These are phyloP conservation scores for Seminavis robusta DNA, from an alignment of 108 stramenopile genomes.

Conservation along the genomic window DNA sequence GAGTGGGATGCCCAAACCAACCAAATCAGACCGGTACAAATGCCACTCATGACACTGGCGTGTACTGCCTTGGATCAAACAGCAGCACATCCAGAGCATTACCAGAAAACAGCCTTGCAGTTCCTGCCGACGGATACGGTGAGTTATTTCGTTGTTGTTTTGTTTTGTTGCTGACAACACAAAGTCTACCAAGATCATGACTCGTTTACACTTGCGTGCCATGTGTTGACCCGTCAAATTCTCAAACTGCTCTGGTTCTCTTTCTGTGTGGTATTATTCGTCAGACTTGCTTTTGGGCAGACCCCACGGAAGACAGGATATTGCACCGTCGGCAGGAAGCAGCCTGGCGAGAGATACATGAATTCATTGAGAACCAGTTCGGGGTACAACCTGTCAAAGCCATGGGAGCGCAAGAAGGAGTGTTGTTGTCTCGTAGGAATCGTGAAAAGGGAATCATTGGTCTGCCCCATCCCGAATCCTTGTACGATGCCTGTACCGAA, in stretches of 20 bases:
- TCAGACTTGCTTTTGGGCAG: constrained; percentile 78
- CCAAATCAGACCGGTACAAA: constrained; percentile 84
- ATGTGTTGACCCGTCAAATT: too few species aligned
- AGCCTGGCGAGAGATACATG: constrained; percentile 67
- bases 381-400: constrained; percentile 49
- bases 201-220: too few species aligned
- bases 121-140: constrained; percentile 89
- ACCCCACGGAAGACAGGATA: constrained; percentile 73
- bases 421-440: constrained; percentile 63
- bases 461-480: constrained; percentile 70
- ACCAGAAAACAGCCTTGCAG: constrained; percentile 45
- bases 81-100: constrained; percentile 36
- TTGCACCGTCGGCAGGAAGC: constrained; percentile 67
- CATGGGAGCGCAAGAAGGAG: constrained; percentile 60
- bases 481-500: constrained; percentile 46
- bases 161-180: not conserved
- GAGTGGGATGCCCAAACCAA: constrained; percentile 92
- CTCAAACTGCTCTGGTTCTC: not conserved
- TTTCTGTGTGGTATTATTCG: not conserved
- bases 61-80: constrained; percentile 91
- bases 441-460: constrained; percentile 43
- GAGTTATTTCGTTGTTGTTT: constrained; percentile 5
- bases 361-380: constrained; percentile 22
- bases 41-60: constrained; percentile 96
- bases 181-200: too few species aligned